Evolutionary conservation across 1,284 basidiomycete genomes (phyloP), one percentile per base, ranked within the genome.

Genomic region (Peniophora sp.): DNA sequence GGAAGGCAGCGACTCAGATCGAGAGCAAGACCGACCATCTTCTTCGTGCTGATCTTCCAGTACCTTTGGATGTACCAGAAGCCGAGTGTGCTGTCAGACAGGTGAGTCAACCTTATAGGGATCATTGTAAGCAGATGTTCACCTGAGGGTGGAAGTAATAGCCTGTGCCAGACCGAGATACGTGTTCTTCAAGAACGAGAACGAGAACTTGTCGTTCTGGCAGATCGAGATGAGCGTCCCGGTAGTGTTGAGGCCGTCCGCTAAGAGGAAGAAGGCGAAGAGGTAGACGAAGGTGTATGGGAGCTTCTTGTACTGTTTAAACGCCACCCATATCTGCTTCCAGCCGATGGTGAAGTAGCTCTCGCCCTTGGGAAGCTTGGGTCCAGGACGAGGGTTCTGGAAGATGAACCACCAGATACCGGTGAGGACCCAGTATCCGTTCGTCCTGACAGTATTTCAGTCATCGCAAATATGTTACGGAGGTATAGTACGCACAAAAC

Each of bases 351-450:
- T 87, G 24, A 89, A 51, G 60, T 88, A 89, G 55, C 67, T 73
- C 58, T 87, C 78, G 50, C 84, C 84, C 60, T 83, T 79, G 0
- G 88, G 88, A 17, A 92, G 65, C 14, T 76, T 62, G 39, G 88
- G 88, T 0, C 88, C 88, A 0, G 83, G 82, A 5, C 88, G 79
- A 12, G 79, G 83, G 58, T 86, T 75, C 62, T 90, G 88, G 63
- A 81, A 85, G 50, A 90, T 78, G 61, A 90, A 92, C 88, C 84
- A 92, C 81, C 83, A 92, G 48, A 85, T 84, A 52, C 82, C 92
- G 23, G 69, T 72, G 32, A 85, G 47, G 48, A 83, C 85, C 88
- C 79, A 93, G 61, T 85, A 92, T 1, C 70, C 77, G 63, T 82
- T 90, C 54, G 75, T 85, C 54, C 76, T 88, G 58, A 55, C 58